Conservation (phyloP, 768 basidiomycete genomes). For the Gyrodon lividus region DNA sequence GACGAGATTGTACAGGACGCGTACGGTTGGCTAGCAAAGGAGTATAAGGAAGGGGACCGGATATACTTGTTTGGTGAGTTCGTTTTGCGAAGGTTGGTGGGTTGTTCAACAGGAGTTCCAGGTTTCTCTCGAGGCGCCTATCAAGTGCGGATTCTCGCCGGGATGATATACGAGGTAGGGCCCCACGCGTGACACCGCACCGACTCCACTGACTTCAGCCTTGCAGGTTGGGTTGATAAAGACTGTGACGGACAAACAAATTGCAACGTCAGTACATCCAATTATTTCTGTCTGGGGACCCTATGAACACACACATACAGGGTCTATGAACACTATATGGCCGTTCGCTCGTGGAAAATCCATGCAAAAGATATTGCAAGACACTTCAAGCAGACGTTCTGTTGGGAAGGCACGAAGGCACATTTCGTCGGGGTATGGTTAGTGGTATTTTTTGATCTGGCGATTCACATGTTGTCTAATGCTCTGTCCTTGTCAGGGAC, state of each 20-base stretch:
- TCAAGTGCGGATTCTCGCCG: conserved; percentile 37
- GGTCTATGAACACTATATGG: conserved; percentile 17
- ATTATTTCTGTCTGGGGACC: not conserved
- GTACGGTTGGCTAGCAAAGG: conserved; percentile 30
- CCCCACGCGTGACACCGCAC: not conserved
- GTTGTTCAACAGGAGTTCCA: not conserved
- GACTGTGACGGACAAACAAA: conserved; percentile 28
- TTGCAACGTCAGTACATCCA: conserved; percentile 14
- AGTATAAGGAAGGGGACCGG: conserved; percentile 26
- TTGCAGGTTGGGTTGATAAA: conserved; percentile 31
- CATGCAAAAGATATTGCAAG: conserved; percentile 15
- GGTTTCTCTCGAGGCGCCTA: conserved; percentile 44
- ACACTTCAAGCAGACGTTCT: conserved; percentile 45
- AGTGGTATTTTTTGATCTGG: conserved; percentile 14
- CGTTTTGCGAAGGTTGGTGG: not conserved
- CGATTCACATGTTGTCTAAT: not conserved
- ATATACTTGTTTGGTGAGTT: conserved; percentile 31
- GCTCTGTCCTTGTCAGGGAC: conserved; percentile 41
- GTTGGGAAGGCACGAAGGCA: conserved; percentile 40
- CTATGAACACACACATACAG: not conserved
- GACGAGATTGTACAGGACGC: conserved; percentile 30
- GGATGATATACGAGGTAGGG: conserved; percentile 37
- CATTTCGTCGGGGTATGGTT: conserved; percentile 54
- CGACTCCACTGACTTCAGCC: not conserved
- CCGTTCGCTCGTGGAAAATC: conserved; percentile 13